These are phyloP conservation scores for Rhodofomes roseus DNA, from an alignment of 1,284 basidiomycete genomes.

Conservation along the genomic window DNA sequence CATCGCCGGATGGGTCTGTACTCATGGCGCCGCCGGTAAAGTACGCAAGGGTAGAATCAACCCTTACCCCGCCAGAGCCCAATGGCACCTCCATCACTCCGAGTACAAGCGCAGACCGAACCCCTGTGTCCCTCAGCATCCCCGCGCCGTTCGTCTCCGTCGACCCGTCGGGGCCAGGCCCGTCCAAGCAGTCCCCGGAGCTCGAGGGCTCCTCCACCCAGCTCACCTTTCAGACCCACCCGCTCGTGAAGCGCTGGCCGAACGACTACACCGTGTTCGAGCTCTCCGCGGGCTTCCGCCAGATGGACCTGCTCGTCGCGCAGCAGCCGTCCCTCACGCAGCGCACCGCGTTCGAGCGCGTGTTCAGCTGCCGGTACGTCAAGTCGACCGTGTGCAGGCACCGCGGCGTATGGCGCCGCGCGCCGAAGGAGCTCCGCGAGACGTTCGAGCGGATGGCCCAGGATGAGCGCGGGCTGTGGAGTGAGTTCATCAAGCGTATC, in stretches of 20 bases:
- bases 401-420: conserved; percentile 57
- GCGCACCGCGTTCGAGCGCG: conserved; percentile 57
- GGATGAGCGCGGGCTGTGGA: conserved; percentile 60
- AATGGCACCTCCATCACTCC: too few relatives aligned
- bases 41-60: background rate
- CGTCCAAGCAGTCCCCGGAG: background rate
- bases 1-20: background rate
- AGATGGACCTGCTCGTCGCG: conserved; percentile 50
- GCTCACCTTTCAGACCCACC: conserved; percentile 43
- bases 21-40: background rate
- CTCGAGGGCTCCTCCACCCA: background rate
- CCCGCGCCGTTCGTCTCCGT: background rate
- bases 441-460: conserved; percentile 51
- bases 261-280: conserved; percentile 67
- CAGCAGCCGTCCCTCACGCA: conserved; percentile 45
- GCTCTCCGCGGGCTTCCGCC: conserved; percentile 50
- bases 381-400: conserved; percentile 70
- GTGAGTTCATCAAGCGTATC: conserved; percentile 51
- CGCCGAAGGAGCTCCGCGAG: conserved; percentile 40
- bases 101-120: background rate
- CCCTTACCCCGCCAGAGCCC: background rate
- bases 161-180: background rate
- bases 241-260: conserved; percentile 64
- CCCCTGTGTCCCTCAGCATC: background rate
- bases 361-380: conserved; percentile 63